A percentile compares a stretch with the other conserved stretches of the same genome.
Evolutionary conservation across 139 green algal genomes (phyloP).

Genomic region (Edaphochlamys debaryana): DNA sequence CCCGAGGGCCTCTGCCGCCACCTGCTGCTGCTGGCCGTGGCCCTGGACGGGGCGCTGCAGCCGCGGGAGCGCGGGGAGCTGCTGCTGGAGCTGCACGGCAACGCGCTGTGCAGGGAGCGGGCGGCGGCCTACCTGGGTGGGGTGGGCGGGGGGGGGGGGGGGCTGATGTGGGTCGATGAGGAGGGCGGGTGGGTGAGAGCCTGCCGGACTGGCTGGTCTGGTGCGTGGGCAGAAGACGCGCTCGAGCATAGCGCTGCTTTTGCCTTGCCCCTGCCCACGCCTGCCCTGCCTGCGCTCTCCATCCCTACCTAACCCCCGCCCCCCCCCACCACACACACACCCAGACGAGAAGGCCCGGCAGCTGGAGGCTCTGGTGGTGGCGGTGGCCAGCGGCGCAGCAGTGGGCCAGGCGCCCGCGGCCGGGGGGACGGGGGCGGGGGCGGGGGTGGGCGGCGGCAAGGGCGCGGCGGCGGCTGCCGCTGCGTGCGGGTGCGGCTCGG

Average conservation of each 20-base stretch:
- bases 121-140: slow-evolving; percentile 66
- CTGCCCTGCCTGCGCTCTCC: too few relatives aligned
- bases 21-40: slow-evolving; percentile 68
- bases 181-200: neutral
- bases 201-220: neutral
- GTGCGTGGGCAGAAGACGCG: too few relatives aligned
- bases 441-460: neutral
- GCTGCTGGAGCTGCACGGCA: slow-evolving; percentile 80
- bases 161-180: neutral
- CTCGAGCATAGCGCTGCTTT: too few relatives aligned
- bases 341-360: slow-evolving; percentile 37
- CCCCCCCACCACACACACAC: too few relatives aligned
- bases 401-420: neutral
- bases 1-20: slow-evolving; percentile 74
- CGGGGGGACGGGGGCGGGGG: neutral
- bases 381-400: slow-evolving; percentile 1
- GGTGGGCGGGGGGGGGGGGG: neutral
- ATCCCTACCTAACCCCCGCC: too few relatives aligned
- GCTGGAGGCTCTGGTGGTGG: slow-evolving; percentile 56
- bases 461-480: neutral
- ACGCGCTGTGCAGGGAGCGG: slow-evolving; percentile 62
- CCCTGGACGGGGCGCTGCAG: slow-evolving; percentile 63
- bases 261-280: too few relatives aligned
- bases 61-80: slow-evolving; percentile 53
- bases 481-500: neutral